Percentiles rank a stretch among this genome's conserved stretches.
Evolutionary conservation across 2,329 filamentous ascomycete genomes (phyloP).

Genomic region (Hymenoscyphus occultus): DNA sequence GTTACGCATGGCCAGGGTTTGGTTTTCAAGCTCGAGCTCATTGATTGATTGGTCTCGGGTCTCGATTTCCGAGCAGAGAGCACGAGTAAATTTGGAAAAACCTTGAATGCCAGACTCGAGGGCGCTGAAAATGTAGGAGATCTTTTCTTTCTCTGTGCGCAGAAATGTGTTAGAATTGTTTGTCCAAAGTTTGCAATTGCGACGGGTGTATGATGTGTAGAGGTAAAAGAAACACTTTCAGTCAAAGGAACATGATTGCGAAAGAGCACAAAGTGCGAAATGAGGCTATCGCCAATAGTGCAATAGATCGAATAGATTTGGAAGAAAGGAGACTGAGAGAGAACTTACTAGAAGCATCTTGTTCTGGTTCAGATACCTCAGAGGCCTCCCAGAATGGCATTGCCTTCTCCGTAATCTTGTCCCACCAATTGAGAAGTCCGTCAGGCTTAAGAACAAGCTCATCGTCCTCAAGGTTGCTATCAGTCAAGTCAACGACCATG

Average conservation of each 20-base stretch:
- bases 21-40: neutral
- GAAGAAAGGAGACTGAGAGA: neutral
- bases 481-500: neutral
- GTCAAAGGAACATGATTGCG: neutral
- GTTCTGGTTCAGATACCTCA: neutral
- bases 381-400: neutral
- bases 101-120: neutral
- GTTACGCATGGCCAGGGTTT: neutral
- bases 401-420: neutral
- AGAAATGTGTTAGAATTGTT: neutral
- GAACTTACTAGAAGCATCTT: neutral
- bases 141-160: neutral
- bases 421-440: neutral
- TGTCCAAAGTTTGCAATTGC: neutral
- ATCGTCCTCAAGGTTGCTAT: neutral
- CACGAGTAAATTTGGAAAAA: neutral
- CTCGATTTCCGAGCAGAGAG: constrained; percentile 1
- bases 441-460: neutral
- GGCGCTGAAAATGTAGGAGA: neutral
- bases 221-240: neutral
- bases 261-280: neutral
- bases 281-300: neutral
- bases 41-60: neutral
- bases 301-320: neutral
- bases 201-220: neutral